Base-by-base conservation (phyloP, 805 yeast genomes). In the Debaryomyces maramus region DNA sequence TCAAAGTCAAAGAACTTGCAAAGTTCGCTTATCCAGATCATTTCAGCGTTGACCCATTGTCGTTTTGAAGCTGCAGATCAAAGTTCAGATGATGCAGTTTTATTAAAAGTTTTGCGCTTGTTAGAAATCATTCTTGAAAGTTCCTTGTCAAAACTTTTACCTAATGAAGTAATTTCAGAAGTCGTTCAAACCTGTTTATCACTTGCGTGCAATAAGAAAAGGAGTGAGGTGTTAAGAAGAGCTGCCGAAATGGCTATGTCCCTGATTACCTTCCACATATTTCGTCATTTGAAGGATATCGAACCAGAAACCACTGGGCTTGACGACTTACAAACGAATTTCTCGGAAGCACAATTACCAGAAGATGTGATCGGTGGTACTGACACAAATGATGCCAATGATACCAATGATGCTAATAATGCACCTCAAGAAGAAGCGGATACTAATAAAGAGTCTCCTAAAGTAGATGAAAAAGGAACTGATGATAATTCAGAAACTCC, bases 21-120 rank as follows among this genome's bases (percentile, higher is more conserved):
- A 22, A 72, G 67, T 34, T 75, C 85, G 1, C 62, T 87, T 45
- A 75, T 80, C 13, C 88, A 86, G 53, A 73, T 85, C 34, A 77
- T 83, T 7, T 77, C 78, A 22, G 78, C 97, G 0, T 72, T 93
- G 46, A 87, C 98, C 0, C 96, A 88, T 58, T 93, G 98, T 63
- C 78, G 96, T 33, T 93, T 93, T 58, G 97, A 93, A 67, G 96
- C 96, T 2, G 85, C 93, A 0, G 97, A 90, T 56, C 95, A 88
- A 58, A 77, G 84, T 24, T 84, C 88, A 31, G 98, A 93, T 64
- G 99, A 93, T 58, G 86, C 95, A 0, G 91, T 93, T 3, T 67
- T 93, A 33, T 72, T 91, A 37, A 87, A 87, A 55, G 95, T 93
- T 15, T 76, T 93, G 46, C 72, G 84, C 32, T 67, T 91, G 18